phyloP scores from a whole-genome alignment of 306 rosid genomes.

The Prosopis cineraria region DNA sequence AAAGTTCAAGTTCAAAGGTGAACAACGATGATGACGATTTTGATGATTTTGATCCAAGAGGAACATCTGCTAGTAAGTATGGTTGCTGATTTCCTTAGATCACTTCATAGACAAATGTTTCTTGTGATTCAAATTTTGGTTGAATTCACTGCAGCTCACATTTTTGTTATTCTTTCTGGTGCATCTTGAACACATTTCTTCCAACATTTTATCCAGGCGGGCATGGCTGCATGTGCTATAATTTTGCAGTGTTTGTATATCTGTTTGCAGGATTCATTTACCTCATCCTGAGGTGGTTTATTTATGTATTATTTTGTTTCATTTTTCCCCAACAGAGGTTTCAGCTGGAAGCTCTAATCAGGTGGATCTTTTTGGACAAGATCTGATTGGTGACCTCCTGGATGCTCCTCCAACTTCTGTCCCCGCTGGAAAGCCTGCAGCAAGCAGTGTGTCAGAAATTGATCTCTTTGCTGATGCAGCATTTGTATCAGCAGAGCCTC shows the following conservation, averaged over 20 bases:
- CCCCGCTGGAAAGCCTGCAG: conserved; percentile 58
- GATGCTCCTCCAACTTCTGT: conserved; percentile 79
- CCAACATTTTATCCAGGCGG: conserved; percentile 1
- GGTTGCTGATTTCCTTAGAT: conserved; percentile 26
- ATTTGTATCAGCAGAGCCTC: conserved; percentile 78
- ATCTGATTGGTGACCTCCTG: conserved; percentile 85
- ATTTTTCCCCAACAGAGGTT: conserved; percentile 62
- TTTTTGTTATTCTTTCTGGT: conserved; percentile 14
- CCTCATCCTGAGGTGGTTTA: conserved; percentile 19
- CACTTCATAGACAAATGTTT: conserved; percentile 26
- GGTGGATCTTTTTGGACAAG: conserved; percentile 81
- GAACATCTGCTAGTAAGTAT: conserved; percentile 77
- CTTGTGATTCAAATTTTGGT: conserved; percentile 16
- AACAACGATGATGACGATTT: conserved; percentile 69
- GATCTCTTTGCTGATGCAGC: conserved; percentile 96
- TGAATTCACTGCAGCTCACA: conserved; percentile 21
- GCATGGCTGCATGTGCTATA: neutral
- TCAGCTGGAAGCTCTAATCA: conserved; percentile 66
- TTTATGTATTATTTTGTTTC: conserved; percentile 6
- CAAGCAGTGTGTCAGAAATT: conserved; percentile 59
- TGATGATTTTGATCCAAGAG: conserved; percentile 98
- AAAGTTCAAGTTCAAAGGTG: conserved; percentile 47
- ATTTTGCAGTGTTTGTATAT: neutral
- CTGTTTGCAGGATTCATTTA: conserved; percentile 7
- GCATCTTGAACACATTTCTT: conserved; percentile 29